phyloP scores from a whole-genome alignment of 176 grass and related monocot genomes.

The Phoenix dactylifera region DNA sequence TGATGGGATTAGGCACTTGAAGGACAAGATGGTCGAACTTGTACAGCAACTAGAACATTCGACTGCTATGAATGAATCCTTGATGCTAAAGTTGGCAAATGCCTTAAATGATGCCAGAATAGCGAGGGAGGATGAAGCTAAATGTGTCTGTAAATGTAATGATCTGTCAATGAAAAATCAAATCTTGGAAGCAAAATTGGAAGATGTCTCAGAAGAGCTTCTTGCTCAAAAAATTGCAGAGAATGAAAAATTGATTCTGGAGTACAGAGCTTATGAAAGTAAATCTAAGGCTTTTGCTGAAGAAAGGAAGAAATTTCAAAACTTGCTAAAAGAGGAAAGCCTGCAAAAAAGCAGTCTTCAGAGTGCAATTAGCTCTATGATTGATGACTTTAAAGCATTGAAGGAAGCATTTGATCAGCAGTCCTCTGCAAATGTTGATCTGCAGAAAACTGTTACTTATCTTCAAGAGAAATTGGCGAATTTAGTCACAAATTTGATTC shows the following conservation, averaged over 20 bases:
- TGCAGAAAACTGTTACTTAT: slow-evolving; percentile 28
- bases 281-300: slow-evolving; percentile 42
- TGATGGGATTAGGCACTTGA: slow-evolving; percentile 42
- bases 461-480: slow-evolving; percentile 39
- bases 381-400: slow-evolving; percentile 38
- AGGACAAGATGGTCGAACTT: slow-evolving; percentile 42
- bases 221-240: slow-evolving; percentile 35
- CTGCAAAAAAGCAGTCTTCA: slow-evolving; percentile 42
- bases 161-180: slow-evolving; percentile 56
- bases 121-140: slow-evolving; percentile 57
- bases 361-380: slow-evolving; percentile 34
- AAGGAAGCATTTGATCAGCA: slow-evolving; percentile 52
- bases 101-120: slow-evolving; percentile 52
- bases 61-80: slow-evolving; percentile 43
- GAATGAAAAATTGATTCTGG: slow-evolving; percentile 36
- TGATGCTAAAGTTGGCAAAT: slow-evolving; percentile 39
- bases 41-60: slow-evolving; percentile 51
- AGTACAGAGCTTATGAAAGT: slow-evolving; percentile 45
- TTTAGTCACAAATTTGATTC: slow-evolving; percentile 27
- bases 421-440: slow-evolving; percentile 40
- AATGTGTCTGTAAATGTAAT: slow-evolving; percentile 57
- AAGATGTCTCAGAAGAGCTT: slow-evolving; percentile 51
- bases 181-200: slow-evolving; percentile 80
- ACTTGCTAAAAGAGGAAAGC: slow-evolving; percentile 56
- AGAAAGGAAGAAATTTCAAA: slow-evolving; percentile 61